phyloP scores from a whole-genome alignment of 139 green algal genomes.

The Chlorella sp. region DNA sequence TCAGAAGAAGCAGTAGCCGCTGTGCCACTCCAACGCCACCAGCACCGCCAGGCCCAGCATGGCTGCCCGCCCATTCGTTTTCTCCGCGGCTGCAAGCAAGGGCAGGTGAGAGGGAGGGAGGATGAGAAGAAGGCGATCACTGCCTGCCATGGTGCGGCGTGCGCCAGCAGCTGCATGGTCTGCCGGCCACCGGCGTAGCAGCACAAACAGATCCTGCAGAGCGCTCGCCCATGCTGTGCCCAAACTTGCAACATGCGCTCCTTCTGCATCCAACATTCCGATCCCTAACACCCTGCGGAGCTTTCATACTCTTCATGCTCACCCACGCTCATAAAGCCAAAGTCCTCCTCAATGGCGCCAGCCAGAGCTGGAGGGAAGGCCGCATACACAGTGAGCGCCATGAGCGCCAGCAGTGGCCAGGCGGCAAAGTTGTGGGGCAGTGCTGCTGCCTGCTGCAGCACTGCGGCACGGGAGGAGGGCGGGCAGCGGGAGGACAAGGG shows the following conservation, averaged over 20 bases:
- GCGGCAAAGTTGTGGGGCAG: conserved; percentile 14
- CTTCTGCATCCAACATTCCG: no score
- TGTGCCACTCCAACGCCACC: conserved; percentile 58
- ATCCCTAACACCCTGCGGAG: no score
- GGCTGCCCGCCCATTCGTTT: conserved; percentile 79
- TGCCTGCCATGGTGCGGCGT: no score
- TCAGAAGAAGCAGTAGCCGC: conserved; percentile 32
- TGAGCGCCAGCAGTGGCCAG: conserved; percentile 8
- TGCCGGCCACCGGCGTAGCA: background rate
- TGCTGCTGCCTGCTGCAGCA: conserved; percentile 54
- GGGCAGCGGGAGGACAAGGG: background rate
- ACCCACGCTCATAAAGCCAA: conserved; percentile 69
- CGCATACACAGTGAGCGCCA: conserved; percentile 61
- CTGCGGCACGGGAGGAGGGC: background rate
- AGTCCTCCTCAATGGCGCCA: conserved; percentile 77
- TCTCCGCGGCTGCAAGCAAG: conserved; percentile 59
- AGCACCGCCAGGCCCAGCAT: conserved; percentile 78
- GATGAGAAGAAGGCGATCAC: no score
- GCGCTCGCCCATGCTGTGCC: no score
- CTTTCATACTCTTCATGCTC: no score
- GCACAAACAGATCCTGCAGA: no score
- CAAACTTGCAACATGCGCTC: no score
- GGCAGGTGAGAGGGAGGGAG: background rate
- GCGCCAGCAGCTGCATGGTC: no score
- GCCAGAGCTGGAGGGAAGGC: conserved; percentile 79